Base-by-base conservation (phyloP, 2,329 filamentous ascomycete genomes). In the Aquanectria penicillioides region DNA sequence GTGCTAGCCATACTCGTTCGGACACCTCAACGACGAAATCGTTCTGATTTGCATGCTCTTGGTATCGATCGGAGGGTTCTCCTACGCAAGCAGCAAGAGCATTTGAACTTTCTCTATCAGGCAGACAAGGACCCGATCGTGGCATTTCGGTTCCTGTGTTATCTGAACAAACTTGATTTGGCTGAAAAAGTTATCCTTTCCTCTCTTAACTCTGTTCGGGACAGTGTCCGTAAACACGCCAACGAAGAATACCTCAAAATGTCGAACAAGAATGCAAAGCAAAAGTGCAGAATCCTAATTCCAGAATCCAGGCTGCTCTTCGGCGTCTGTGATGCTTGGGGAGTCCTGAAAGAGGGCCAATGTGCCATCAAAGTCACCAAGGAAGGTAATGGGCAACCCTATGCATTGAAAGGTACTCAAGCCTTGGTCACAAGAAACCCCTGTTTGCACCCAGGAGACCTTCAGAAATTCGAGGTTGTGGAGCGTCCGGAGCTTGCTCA, bases 401-500 rank as follows among this genome's bases (percentile, higher is more conserved):
- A 66, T 36, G 72, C 76, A 2, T 58, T 79, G 3, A 71, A 67
- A 23, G 69, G 70, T 10, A 74, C 66, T 23, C 74, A 79, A 22
- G 72, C 79, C 1, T 52, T 78, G 10, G 77, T 79, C 2, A 78
- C 75, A 5, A 65, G 77, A 46, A 80, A 80, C 44, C 78, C 78
- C 1, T 80, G 77, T 12, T 59, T 65, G 77, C 11, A 56, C 76
- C 77, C 6, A 22, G 77, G 77, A 18, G 77, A 80, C 63, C 57
- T 78, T 28, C 77, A 76, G 44, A 80, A 80, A 52, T 77, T 80
- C 38, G 74, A 69, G 50, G 75, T 71, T 4, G 74, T 77, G 1
- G 70, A 77, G 26, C 29, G 15, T 6, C 41, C 41, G 5, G 41
- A 44, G 12, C 17, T 44, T 9, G 41, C 41, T 2, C 41, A 44